These are phyloP conservation scores for Daucus carota DNA, from an alignment of 129 eudicot genomes.

Conservation along the genomic window DH1_v3.0 NC_030381.2:32992501-32993000, in stretches of 20 bases:
- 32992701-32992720: neutral
- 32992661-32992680: neutral
- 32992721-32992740: neutral
- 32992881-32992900: neutral
- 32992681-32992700: neutral
- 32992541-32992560: neutral
- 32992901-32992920: neutral
- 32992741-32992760: neutral
- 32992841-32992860: neutral
- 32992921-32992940: conserved; percentile 49
- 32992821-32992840: neutral
- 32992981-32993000: conserved; percentile 49
- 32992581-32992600: neutral
- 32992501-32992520: neutral
- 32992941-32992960: conserved; percentile 97
- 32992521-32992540: neutral
- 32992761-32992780: neutral
- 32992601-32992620: neutral
- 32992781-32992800: neutral
- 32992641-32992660: neutral
- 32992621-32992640: neutral
- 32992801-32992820: neutral
- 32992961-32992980: conserved; percentile 81
- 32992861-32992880: neutral
- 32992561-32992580: neutral